Conservation (phyloP, 208 protist genomes). For the Trypanosoma mega region DNA sequence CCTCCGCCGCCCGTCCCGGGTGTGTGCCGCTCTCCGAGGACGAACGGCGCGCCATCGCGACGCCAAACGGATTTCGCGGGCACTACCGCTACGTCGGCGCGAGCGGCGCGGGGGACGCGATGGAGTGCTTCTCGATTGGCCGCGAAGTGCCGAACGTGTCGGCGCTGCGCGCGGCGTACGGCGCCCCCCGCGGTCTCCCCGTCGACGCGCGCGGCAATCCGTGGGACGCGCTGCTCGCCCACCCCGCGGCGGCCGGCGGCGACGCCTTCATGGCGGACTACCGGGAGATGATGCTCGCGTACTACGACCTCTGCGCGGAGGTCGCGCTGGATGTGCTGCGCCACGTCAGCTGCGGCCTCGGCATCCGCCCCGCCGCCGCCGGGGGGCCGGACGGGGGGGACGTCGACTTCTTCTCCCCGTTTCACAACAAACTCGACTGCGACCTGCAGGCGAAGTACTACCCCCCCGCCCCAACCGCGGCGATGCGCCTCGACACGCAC, state of each 20-base stretch:
- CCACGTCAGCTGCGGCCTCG: conserved; percentile 84
- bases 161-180: conserved; percentile 67
- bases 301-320: conserved; percentile 79
- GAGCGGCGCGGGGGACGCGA: conserved; percentile 78
- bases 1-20: conserved; percentile 3
- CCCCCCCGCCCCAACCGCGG: conserved; percentile 44
- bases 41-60: conserved; percentile 48
- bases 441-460: conserved; percentile 90
- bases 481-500: conserved; percentile 75
- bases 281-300: conserved; percentile 81
- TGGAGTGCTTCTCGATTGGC: conserved; percentile 87
- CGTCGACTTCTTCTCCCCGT: conserved; percentile 77
- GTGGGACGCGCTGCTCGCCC: conserved; percentile 77
- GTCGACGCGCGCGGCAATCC: conserved; percentile 76
- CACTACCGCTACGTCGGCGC: conserved; percentile 88
- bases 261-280: conserved; percentile 87
- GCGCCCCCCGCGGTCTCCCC: conserved; percentile 48
- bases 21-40: background rate
- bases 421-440: conserved; percentile 76
- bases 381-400: conserved; percentile 64
- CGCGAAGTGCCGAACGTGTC: conserved; percentile 69
- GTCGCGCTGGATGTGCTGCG: conserved; percentile 82
- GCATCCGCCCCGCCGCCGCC: conserved; percentile 67
- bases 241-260: conserved; percentile 35
- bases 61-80: conserved; percentile 67